A percentile compares a stretch with the other conserved stretches of the same genome.
These are phyloP conservation scores for Caryopteris hybrid DNA, from an alignment of 305 asterid species.

Conservation along the genomic window DNA sequence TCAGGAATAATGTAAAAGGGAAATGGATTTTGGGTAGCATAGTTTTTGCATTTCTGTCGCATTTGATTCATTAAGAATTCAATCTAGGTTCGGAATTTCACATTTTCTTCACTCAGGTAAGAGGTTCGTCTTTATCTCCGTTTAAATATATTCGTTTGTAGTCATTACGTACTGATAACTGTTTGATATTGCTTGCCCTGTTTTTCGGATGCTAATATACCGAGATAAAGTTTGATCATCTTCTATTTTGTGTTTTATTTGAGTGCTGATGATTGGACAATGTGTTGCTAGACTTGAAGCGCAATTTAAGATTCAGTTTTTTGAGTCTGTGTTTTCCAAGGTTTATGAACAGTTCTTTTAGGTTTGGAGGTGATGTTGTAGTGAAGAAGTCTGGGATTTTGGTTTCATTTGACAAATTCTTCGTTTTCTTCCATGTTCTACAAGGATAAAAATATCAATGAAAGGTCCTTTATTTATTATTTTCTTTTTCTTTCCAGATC, in stretches of 20 bases:
- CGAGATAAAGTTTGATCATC: constrained; percentile 6
- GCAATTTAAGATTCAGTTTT: neutral
- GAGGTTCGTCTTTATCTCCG: neutral
- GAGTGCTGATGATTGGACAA: neutral
- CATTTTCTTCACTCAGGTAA: constrained; percentile 29
- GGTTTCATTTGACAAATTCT: constrained; percentile 6
- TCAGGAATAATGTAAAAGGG: neutral
- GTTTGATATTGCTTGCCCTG: neutral
- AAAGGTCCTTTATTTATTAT: neutral
- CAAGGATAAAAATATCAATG: neutral
- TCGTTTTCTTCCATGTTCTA: neutral
- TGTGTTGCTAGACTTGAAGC: neutral
- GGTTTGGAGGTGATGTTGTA: neutral
- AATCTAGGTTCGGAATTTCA: constrained; percentile 10
- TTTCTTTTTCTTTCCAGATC: neutral
- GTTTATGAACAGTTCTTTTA: neutral
- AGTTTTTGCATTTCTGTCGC: constrained; percentile 5
- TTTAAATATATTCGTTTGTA: neutral
- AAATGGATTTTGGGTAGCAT: constrained; percentile 27
- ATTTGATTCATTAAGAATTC: constrained; percentile 10
- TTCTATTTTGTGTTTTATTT: neutral
- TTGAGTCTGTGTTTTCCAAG: neutral
- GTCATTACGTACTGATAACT: constrained; percentile 14
- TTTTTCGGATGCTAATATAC: neutral
- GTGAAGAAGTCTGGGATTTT: constrained; percentile 15